Conservation (phyloP, 805 yeast genomes). For the Schizosaccharomyces osmophilus region DNA sequence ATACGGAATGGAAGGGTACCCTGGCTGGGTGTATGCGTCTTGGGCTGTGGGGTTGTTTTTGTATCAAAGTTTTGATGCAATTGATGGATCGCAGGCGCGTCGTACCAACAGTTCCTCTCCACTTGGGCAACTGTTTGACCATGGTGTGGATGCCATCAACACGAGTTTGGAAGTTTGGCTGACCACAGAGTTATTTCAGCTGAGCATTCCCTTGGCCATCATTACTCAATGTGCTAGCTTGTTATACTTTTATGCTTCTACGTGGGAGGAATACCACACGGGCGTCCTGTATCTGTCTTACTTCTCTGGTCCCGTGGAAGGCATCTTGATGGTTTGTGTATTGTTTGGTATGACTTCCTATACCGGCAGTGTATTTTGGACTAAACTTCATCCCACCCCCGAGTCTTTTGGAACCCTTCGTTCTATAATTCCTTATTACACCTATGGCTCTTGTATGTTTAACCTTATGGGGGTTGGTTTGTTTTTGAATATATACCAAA, state of each 20-base stretch:
- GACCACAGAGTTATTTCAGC: constrained; percentile 49
- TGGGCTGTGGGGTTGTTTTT: constrained; percentile 65
- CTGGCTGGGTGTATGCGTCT: constrained; percentile 53
- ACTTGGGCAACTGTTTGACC: constrained; percentile 84
- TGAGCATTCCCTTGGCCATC: constrained; percentile 30
- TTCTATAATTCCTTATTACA: neutral
- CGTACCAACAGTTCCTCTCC: constrained; percentile 80
- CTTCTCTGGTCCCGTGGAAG: constrained; percentile 91
- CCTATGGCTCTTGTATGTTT: neutral
- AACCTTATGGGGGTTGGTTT: neutral
- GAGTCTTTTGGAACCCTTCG: neutral
- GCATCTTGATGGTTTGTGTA: constrained; percentile 38
- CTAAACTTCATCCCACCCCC: neutral
- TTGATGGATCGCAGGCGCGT: constrained; percentile 92
- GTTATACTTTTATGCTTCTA: constrained; percentile 26
- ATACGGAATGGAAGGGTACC: constrained; percentile 28
- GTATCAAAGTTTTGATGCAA: constrained; percentile 91
- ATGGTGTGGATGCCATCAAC: constrained; percentile 51
- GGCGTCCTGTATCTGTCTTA: constrained; percentile 46
- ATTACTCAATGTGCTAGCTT: constrained; percentile 55
- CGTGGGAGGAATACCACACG: constrained; percentile 11
- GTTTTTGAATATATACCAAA: constrained; percentile 22
- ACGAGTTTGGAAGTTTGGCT: constrained; percentile 59
- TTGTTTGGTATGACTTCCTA: constrained; percentile 13
- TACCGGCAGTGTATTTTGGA: neutral